phyloP scores from a whole-genome alignment of 176 grass and related monocot species.

The Carex parvula region DNA sequence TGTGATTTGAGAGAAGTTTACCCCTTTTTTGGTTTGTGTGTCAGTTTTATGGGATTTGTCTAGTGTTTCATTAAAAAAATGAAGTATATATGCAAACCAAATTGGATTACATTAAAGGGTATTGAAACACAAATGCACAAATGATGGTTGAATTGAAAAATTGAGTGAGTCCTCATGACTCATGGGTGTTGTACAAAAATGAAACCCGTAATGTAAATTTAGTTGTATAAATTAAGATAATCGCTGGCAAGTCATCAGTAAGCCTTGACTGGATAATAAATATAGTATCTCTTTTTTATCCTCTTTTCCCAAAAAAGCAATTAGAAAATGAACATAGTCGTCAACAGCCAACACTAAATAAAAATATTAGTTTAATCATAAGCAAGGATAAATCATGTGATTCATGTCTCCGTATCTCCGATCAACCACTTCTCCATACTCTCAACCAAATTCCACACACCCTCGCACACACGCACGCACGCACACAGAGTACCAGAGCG shows the following conservation, averaged over 20 bases:
- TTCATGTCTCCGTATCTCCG: neutral
- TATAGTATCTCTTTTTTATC: neutral
- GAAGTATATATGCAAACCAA: neutral
- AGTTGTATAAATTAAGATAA: neutral
- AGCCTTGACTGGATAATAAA: neutral
- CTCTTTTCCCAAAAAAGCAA: neutral
- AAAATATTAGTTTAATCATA: neutral
- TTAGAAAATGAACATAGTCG: neutral
- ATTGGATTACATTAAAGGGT: neutral
- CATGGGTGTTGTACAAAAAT: neutral
- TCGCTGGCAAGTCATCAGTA: neutral
- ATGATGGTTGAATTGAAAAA: neutral
- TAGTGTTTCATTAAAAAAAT: neutral
- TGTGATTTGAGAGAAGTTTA: neutral
- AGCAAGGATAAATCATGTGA: neutral
- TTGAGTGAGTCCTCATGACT: neutral
- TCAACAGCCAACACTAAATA: neutral
- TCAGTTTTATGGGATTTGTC: neutral
- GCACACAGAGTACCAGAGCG: conserved; percentile 6
- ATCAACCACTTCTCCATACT: neutral
- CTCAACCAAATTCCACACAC: conserved; percentile 4
- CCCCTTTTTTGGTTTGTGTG: neutral
- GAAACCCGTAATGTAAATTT: neutral
- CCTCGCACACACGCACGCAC: neutral
- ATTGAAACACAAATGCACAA: neutral